phyloP scores from a whole-genome alignment of 306 rosid genomes.

The Sophora flavescens region DNA sequence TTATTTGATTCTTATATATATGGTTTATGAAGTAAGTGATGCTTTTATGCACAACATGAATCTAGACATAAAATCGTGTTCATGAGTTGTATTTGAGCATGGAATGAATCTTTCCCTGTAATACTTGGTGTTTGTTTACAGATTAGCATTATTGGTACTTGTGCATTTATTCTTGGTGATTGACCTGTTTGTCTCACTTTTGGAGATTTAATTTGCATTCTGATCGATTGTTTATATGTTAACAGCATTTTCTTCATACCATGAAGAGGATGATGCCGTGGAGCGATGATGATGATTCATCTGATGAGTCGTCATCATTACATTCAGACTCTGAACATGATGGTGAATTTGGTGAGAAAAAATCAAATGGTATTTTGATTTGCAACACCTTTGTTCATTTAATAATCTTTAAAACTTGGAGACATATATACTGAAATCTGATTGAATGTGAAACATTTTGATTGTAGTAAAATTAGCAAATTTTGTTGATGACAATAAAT shows the following conservation, averaged over 20 bases:
- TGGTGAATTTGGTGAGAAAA: slow-evolving; percentile 50
- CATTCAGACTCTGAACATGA: slow-evolving; percentile 61
- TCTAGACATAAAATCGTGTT: neutral
- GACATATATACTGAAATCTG: slow-evolving; percentile 20
- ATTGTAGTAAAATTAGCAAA: neutral
- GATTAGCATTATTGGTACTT: slow-evolving; percentile 34
- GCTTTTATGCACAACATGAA: neutral
- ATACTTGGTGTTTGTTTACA: slow-evolving; percentile 28
- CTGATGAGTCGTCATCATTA: slow-evolving; percentile 60
- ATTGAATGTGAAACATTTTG: neutral
- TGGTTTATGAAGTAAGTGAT: neutral
- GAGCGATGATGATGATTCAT: slow-evolving; percentile 71
- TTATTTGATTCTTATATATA: neutral
- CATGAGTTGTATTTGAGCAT: slow-evolving; percentile 14
- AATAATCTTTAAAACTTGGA: neutral
- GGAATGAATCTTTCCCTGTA: slow-evolving; percentile 23
- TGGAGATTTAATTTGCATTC: neutral
- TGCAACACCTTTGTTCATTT: slow-evolving; percentile 21
- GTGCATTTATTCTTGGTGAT: slow-evolving; percentile 12
- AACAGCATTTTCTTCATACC: slow-evolving; percentile 36
- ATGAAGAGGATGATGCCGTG: slow-evolving; percentile 91
- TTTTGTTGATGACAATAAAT: neutral
- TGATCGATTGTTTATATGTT: slow-evolving; percentile 17
- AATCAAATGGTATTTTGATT: slow-evolving; percentile 52
- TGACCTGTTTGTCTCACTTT: slow-evolving; percentile 22